Percentiles rank a stretch among this genome's conserved stretches.
Conservation (phyloP, 257 asterid species). For the Nicotiana attenuata region DNA sequence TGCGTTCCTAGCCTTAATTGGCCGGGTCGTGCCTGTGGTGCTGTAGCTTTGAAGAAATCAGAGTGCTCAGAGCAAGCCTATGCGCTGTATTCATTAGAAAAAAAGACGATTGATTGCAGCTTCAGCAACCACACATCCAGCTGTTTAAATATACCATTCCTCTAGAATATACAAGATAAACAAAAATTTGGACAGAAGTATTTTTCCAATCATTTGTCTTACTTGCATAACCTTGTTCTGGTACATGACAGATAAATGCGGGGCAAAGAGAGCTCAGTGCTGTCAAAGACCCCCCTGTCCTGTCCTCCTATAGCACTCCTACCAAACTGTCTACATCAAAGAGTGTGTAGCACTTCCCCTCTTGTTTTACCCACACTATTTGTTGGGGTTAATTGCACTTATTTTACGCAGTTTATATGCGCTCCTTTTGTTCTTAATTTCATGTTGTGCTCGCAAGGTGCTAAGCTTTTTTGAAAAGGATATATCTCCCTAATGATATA, state of each 20-base stretch:
- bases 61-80: no score
- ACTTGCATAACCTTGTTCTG: background rate
- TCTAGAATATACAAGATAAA: no score
- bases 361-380: background rate
- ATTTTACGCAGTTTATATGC: background rate
- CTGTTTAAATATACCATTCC: background rate
- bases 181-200: background rate
- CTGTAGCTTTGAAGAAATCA: no score
- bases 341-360: background rate
- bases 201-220: background rate
- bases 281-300: background rate
- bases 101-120: background rate
- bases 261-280: background rate
- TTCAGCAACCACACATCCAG: background rate
- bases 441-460: background rate
- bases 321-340: background rate
- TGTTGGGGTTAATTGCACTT: background rate
- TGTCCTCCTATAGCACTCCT: background rate
- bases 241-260: background rate
- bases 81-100: no score
- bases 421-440: background rate
- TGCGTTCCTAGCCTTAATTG: no score
- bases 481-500: background rate
- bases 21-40: no score
- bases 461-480: background rate